Evolutionary conservation across 495 filamentous ascomycete species (phyloP), one percentile per base, ranked within the genome.

Genomic region (Xeromyces bisporus): DNA sequence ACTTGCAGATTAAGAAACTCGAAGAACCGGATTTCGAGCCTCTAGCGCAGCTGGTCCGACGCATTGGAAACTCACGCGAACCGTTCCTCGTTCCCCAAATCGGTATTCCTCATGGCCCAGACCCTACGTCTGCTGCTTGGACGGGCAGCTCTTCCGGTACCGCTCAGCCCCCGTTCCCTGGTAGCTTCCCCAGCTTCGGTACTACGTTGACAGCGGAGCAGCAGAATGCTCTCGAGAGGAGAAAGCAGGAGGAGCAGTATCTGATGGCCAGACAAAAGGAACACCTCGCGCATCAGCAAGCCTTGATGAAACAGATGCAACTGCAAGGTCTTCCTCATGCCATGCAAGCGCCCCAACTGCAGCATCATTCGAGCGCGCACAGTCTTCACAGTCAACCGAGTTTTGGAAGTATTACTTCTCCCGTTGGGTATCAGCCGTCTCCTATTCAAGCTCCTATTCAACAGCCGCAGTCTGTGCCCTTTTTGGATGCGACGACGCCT

Each of bases 231-330:
- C 62, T 97, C 7, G 89, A 97, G 51, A 68, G 89, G 24, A 68
- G 91, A 14, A 97, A 97, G 62, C 89, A 97, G 48, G 89, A 97
- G 46, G 89, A 97, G 47, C 89, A 97, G 44, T 91, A 93, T 52
- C 62, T 91, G 13, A 84, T 94, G 70, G 89, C 89, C 11, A 73
- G 87, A 7, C 87, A 96, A 50, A 79, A 93, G 36, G 89, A 97
- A 48, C 77, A 81, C 46, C 66, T 91, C n/a, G 75, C 78, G 23
- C 86, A 85, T 39, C 81, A 89, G 43, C 79, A 86, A 39, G 71
- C 79, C 9, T 66, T 79, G 35, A 74, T 77, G 48, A 79, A 81
- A 48, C 73, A 80, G 51, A 73, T 79, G 43, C 71, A 71, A 32
- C 62, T 78, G 20, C 71, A 73, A 25, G 70, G 74, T 18, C 56